Evolutionary conservation across 352 stramenopile species (phyloP), one percentile per base, ranked within the genome.

Genomic region (Globisporangium echinulatum): DNA sequence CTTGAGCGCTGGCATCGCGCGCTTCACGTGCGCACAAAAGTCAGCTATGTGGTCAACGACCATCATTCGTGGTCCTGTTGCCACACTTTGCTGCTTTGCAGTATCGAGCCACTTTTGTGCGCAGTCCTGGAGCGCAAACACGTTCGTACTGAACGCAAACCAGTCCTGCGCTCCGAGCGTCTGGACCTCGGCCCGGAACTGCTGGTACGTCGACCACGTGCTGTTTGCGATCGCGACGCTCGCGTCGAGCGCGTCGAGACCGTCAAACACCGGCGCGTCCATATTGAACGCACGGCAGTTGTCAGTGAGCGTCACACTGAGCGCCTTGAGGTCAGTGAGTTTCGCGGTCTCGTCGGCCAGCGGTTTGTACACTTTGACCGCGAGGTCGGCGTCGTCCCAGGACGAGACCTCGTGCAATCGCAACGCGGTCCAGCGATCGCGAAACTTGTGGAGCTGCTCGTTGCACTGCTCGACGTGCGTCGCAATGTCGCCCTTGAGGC

Each of bases 71-170:
- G 25, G 25, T 33, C 25, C 25, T 33, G 25, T 33, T 58, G 92
- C 83, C 0, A 65, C 54, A 4, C 72, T 70, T 6, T 57, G 47
- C 11, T 80, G 71, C 63, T 97, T 97, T 15, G 97, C 72, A 2
- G 73, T 69, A n/a, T 96, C 84, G 7, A 64, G 73, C 95, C 95
- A 98, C 52, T 94, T 94, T 38, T 82, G 78, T 25, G 79, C 85
- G 7, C 97, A 90, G 58, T 98, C 95, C 59, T 95, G 75, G 1
- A 98, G 76, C 1, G 83, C 90, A 66, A 97, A 98, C 55, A 98
- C 78, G 47, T 97, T 98, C 0, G 75, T 66, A 9, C 90, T 92
- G 66, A 98, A 98, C 10, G 79, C 88, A 61, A 98, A 95, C 95
- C 95, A 98, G 57, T 98, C 95, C 54, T 95, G 77, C 2, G 65